Percentiles rank a stretch among this genome's conserved stretches.
phyloP scores from a whole-genome alignment of 495 filamentous ascomycete species.

The Xylaria castorea region DNA sequence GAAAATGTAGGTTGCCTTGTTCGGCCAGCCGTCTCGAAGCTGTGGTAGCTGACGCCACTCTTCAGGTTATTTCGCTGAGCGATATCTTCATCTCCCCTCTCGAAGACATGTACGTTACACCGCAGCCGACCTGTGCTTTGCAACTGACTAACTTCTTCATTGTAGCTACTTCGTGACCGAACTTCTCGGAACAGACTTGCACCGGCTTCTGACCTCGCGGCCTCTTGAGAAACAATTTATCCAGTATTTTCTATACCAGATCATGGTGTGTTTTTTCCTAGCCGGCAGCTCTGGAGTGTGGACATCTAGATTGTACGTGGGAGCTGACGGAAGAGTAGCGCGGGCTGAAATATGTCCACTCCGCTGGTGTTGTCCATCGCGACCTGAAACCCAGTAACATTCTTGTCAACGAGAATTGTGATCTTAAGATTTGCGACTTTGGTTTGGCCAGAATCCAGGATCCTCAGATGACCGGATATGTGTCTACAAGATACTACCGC shows the following conservation, averaged over 20 bases:
- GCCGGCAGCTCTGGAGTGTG: not conserved
- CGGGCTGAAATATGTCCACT: constrained; percentile 98
- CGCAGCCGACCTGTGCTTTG: not conserved
- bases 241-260: constrained; percentile 99
- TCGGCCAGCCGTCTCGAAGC: not conserved
- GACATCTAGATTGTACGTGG: constrained; percentile 21
- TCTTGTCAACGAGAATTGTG: constrained; percentile 98
- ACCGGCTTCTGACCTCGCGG: constrained; percentile 91
- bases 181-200: constrained; percentile 93
- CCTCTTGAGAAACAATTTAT: constrained; percentile 99
- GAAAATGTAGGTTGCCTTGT: constrained; percentile 76
- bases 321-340: constrained; percentile 65
- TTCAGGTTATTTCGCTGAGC: constrained; percentile 93
- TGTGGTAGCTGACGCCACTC: constrained; percentile 22
- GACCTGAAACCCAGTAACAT: constrained; percentile 99
- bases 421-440: constrained; percentile 99
- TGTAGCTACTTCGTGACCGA: constrained; percentile 96
- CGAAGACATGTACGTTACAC: constrained; percentile 84
- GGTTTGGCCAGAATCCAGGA: constrained; percentile 97
- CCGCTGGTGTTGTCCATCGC: constrained; percentile 95
- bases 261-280: constrained; percentile 69
- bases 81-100: constrained; percentile 99
- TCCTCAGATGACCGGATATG: constrained; percentile 99
- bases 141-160: constrained; percentile 37
- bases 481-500: constrained; percentile 97